phyloP scores from a whole-genome alignment of 805 yeast genomes.

The Hyphopichia homilentoma region DNA sequence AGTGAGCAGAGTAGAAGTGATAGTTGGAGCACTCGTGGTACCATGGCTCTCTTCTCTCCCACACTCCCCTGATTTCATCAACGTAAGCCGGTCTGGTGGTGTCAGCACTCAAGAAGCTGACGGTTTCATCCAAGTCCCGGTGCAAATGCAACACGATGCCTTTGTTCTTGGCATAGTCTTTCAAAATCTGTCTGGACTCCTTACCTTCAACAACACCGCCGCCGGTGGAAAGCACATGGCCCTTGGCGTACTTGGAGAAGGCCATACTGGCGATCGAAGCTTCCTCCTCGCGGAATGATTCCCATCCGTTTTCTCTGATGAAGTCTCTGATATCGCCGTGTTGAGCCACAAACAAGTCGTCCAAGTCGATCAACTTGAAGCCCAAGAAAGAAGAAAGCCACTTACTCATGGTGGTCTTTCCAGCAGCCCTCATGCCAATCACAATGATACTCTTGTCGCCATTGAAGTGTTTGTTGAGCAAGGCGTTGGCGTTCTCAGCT shows the following conservation, averaged over 20 bases:
- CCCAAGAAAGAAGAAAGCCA: slow-evolving; percentile 74
- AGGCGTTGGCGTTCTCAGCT: slow-evolving; percentile 13
- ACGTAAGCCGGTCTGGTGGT: slow-evolving; percentile 83
- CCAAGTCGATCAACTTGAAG: slow-evolving; percentile 71
- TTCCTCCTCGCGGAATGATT: slow-evolving; percentile 73
- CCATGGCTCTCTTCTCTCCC: slow-evolving; percentile 77
- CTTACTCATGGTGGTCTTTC: slow-evolving; percentile 80
- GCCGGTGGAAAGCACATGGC: slow-evolving; percentile 84
- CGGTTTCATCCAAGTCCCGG: slow-evolving; percentile 78
- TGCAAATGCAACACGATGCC: slow-evolving; percentile 90
- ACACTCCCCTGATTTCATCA: slow-evolving; percentile 77
- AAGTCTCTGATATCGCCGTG: slow-evolving; percentile 55
- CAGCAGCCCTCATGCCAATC: slow-evolving; percentile 98
- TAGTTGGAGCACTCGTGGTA: slow-evolving; percentile 78
- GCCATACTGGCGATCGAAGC: slow-evolving; percentile 49
- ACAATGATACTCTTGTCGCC: slow-evolving; percentile 62
- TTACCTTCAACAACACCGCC: slow-evolving; percentile 90
- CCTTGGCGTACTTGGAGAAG: slow-evolving; percentile 36
- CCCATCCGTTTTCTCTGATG: slow-evolving; percentile 77
- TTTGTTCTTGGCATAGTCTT: slow-evolving; percentile 48
- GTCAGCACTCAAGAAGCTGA: slow-evolving; percentile 70
- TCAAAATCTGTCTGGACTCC: slow-evolving; percentile 61
- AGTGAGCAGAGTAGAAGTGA: slow-evolving; percentile 73
- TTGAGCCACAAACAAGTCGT: slow-evolving; percentile 60
- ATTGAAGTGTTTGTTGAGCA: slow-evolving; percentile 23